Percentiles rank a stretch among this genome's conserved stretches.
Evolutionary conservation across 768 basidiomycete genomes (phyloP).

Genomic region (Ramaria sp.): DNA sequence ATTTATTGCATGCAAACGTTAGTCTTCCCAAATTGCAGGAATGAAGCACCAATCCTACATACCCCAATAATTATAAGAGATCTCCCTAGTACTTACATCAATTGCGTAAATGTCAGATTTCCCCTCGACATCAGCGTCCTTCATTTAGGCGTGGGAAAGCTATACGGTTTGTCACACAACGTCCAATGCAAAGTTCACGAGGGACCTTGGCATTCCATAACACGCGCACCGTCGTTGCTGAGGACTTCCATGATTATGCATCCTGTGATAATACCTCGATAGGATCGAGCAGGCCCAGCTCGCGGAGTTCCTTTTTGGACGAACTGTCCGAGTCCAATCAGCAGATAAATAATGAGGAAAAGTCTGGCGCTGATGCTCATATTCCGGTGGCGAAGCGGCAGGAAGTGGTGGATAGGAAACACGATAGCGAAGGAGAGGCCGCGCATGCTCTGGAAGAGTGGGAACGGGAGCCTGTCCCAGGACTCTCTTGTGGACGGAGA

Average conservation of each 20-base stretch:
- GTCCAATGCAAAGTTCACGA: too few species aligned
- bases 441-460: not conserved
- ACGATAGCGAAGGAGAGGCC: not conserved
- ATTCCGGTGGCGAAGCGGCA: not conserved
- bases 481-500: not conserved
- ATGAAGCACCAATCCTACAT: too few species aligned
- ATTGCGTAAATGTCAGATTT: too few species aligned
- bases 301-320: not conserved
- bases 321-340: not conserved
- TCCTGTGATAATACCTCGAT: not conserved
- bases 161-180: too few species aligned
- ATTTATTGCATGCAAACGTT: too few species aligned
- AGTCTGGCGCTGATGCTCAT: not conserved
- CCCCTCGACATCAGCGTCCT: too few species aligned
- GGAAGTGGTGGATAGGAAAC: not conserved
- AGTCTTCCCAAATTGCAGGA: too few species aligned
- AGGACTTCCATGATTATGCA: not conserved
- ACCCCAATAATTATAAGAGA: too few species aligned
- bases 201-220: too few species aligned
- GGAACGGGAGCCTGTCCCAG: not conserved
- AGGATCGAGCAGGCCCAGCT: not conserved
- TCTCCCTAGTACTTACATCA: too few species aligned
- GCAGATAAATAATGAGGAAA: not conserved
- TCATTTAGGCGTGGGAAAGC: too few species aligned
- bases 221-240: too few species aligned